phyloP scores from a whole-genome alignment of 768 basidiomycete species.

The Cystobasidium tubakii region DNA sequence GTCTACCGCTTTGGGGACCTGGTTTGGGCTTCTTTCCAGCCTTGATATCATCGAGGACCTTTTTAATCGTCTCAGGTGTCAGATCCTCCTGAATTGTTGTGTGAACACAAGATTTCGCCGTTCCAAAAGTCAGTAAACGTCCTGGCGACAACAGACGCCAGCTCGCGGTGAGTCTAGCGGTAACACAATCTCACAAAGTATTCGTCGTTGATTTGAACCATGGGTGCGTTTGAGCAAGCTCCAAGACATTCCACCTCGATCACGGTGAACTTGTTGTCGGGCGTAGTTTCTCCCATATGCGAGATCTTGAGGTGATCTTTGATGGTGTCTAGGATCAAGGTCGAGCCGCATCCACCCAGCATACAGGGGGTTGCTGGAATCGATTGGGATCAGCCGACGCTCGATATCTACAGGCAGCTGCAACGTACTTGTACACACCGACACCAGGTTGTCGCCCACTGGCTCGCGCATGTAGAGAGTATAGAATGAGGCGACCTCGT shows the following conservation, averaged over 20 bases:
- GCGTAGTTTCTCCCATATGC: slow-evolving; percentile 70
- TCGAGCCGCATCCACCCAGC: slow-evolving; percentile 70
- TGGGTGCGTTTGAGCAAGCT: slow-evolving; percentile 94
- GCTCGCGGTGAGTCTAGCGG: too few relatives aligned
- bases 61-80: slow-evolving; percentile 52
- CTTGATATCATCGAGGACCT: slow-evolving; percentile 51
- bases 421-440: slow-evolving; percentile 69
- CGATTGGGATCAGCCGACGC: not conserved
- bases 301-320: slow-evolving; percentile 65
- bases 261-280: slow-evolving; percentile 92
- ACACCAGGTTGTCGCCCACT: slow-evolving; percentile 86
- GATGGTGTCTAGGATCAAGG: slow-evolving; percentile 78
- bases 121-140: not conserved
- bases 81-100: slow-evolving; percentile 51
- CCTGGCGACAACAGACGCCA: too few relatives aligned
- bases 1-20: slow-evolving; percentile 48
- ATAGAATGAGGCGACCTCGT: slow-evolving; percentile 98
- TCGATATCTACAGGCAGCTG: too few relatives aligned
- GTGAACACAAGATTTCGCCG: not conserved
- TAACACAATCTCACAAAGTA: slow-evolving; percentile 94
- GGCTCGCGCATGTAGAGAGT: slow-evolving; percentile 99
- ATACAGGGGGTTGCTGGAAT: slow-evolving; percentile 86
- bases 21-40: slow-evolving; percentile 76
- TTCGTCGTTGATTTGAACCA: slow-evolving; percentile 92
- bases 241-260: slow-evolving; percentile 98